Evolutionary conservation across 331 rosid species (phyloP).

Genomic region (Erythrophleum ivorense): DNA sequence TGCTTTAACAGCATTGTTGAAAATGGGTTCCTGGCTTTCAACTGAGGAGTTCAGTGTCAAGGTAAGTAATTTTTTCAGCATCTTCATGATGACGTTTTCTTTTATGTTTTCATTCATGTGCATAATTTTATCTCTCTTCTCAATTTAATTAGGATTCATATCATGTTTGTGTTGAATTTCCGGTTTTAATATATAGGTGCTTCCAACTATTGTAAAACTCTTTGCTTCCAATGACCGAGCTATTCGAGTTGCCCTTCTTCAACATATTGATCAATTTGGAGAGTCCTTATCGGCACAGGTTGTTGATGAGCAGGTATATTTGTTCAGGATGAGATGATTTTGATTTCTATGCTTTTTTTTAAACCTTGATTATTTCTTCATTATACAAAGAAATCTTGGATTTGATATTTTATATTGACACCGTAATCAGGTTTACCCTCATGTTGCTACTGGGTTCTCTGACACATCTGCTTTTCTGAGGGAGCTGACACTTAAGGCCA

Average conservation of each 20-base stretch:
- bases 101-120: background rate
- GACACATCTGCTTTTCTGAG: conserved; percentile 89
- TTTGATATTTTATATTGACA: conserved; percentile 40
- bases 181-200: conserved; percentile 49
- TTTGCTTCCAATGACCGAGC: conserved; percentile 91
- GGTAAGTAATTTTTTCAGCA: conserved; percentile 55
- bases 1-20: conserved; percentile 92
- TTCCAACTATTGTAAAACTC: conserved; percentile 78
- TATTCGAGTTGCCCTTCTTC: conserved; percentile 76
- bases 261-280: conserved; percentile 86
- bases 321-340: conserved; percentile 2
- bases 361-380: conserved; percentile 26
- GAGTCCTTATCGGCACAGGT: conserved; percentile 71
- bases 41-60: conserved; percentile 81
- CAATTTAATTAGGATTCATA: conserved; percentile 16
- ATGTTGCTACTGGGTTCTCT: conserved; percentile 79
- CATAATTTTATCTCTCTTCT: conserved; percentile 10
- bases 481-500: conserved; percentile 80
- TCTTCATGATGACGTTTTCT: background rate
- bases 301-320: conserved; percentile 84
- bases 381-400: conserved; percentile 14
- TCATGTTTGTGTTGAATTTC: conserved; percentile 26
- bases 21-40: conserved; percentile 97
- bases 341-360: conserved; percentile 15
- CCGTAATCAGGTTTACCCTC: conserved; percentile 73